These are phyloP conservation scores for Eimeria falciformis DNA, from an alignment of 169 alveolate species.

Conservation along the genomic window DNA sequence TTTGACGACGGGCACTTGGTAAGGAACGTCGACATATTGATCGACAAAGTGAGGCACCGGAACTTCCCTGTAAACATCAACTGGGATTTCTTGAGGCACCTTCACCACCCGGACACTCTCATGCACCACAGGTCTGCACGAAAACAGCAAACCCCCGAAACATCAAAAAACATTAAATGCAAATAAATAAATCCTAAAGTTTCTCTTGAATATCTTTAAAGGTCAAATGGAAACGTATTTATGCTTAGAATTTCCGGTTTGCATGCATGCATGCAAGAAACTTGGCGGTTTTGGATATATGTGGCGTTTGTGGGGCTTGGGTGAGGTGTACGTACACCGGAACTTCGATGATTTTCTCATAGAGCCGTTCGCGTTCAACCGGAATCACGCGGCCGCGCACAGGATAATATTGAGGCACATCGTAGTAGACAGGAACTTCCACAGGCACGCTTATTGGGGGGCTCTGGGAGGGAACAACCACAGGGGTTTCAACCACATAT, in stretches of 20 bases:
- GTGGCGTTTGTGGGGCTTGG: too few species aligned
- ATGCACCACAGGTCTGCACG: conserved; percentile 6
- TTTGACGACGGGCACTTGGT: conserved; percentile 5
- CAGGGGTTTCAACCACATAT: conserved; percentile 18
- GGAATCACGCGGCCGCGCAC: conserved; percentile 28
- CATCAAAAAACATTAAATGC: too few species aligned
- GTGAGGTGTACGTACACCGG: conserved; percentile 42
- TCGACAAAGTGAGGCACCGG: conserved; percentile 50
- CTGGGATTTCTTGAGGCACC: conserved; percentile 35
- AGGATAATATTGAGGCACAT: conserved; percentile 52
- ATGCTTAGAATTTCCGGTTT: background rate
- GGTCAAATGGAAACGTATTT: background rate
- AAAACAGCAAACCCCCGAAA: too few species aligned
- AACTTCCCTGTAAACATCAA: conserved; percentile 18
- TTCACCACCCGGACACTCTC: conserved; percentile 45
- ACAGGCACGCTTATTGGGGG: conserved; percentile 29
- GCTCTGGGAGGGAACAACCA: conserved; percentile 19
- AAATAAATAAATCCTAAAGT: too few species aligned
- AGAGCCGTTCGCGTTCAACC: conserved; percentile 17
- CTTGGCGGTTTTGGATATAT: too few species aligned
- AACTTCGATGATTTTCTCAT: conserved; percentile 42
- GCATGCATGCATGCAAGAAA: background rate
- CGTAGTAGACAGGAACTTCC: conserved; percentile 63
- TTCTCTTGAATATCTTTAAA: background rate
- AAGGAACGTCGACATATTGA: conserved; percentile 38